Percentiles rank a stretch among this genome's conserved stretches.
phyloP scores from a whole-genome alignment of 306 rosid species.

The Sophora flavescens region DNA sequence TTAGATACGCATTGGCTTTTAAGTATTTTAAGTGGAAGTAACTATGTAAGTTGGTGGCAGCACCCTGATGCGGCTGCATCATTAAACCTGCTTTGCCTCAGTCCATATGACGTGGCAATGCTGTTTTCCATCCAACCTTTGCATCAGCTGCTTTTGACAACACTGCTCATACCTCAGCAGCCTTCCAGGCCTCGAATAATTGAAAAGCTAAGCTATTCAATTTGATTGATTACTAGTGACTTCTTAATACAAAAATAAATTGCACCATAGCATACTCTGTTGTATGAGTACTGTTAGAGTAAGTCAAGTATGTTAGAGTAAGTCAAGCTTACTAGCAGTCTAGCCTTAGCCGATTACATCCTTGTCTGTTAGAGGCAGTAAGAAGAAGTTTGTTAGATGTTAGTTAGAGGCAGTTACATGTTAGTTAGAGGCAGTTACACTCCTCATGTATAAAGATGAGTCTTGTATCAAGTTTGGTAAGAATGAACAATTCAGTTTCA shows the following conservation, averaged over 20 bases:
- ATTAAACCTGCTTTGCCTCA: not conserved
- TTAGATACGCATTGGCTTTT: too few species aligned
- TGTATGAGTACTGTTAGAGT: too few species aligned
- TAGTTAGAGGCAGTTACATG: too few species aligned
- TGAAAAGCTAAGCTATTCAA: slow-evolving; percentile 19
- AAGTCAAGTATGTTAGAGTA: too few species aligned
- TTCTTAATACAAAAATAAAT: slow-evolving; percentile 6
- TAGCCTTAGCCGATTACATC: too few species aligned
- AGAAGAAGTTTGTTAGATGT: too few species aligned
- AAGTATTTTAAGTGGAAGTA: not conserved
- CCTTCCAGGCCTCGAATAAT: slow-evolving; percentile 22
- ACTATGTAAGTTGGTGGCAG: not conserved
- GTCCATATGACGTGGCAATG: not conserved
- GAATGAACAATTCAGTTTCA: too few species aligned
- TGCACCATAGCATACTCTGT: slow-evolving; percentile 12
- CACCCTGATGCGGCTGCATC: not conserved
- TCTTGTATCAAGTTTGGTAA: too few species aligned
- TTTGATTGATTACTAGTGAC: slow-evolving; percentile 2
- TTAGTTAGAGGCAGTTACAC: too few species aligned
- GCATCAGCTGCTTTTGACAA: not conserved
- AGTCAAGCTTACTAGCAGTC: too few species aligned
- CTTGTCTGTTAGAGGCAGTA: too few species aligned
- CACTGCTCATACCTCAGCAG: not conserved
- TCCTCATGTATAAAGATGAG: too few species aligned
- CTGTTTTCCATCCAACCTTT: not conserved